phyloP scores from a whole-genome alignment of 441 rosid genomes.

The Macaranga tanarius region DNA sequence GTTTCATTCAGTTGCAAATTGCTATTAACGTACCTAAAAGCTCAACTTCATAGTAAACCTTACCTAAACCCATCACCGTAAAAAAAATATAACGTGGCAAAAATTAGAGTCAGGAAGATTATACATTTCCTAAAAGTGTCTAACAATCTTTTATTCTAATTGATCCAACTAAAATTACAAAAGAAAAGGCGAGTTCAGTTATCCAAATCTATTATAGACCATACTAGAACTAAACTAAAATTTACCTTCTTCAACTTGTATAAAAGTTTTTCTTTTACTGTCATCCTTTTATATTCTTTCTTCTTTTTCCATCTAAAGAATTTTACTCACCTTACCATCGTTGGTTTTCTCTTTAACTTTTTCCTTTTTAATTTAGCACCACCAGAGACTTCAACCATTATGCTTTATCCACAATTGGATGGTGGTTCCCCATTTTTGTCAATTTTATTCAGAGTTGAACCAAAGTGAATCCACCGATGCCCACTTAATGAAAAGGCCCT shows the following conservation, averaged over 20 bases:
- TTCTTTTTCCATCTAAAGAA: constrained; percentile 91
- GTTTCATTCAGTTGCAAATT: neutral
- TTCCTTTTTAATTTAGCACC: constrained; percentile 55
- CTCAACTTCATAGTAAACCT: neutral
- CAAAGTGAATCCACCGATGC: constrained; percentile 45
- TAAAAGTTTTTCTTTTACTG: constrained; percentile 68
- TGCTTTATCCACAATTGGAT: constrained; percentile 26
- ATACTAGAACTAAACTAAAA: neutral
- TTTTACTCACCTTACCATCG: constrained; percentile 89
- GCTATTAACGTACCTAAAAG: too few relatives aligned
- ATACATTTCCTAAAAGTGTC: neutral
- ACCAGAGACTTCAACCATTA: constrained; percentile 27
- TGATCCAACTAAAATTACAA: constrained; percentile 11
- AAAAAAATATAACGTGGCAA: neutral
- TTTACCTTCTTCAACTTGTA: constrained; percentile 73
- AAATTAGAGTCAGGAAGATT: too few relatives aligned
- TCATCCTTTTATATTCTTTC: constrained; percentile 89
- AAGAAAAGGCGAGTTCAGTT: neutral
- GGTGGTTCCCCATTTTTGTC: constrained; percentile 31
- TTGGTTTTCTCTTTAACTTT: constrained; percentile 79
- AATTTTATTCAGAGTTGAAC: constrained; percentile 25
- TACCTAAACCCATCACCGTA: neutral
- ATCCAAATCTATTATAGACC: neutral
- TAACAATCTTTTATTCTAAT: neutral
- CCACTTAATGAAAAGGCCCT: constrained; percentile 29